Evolutionary conservation across 257 asterid species (phyloP).

Genomic region (Ocimum tenuiflorum): DNA sequence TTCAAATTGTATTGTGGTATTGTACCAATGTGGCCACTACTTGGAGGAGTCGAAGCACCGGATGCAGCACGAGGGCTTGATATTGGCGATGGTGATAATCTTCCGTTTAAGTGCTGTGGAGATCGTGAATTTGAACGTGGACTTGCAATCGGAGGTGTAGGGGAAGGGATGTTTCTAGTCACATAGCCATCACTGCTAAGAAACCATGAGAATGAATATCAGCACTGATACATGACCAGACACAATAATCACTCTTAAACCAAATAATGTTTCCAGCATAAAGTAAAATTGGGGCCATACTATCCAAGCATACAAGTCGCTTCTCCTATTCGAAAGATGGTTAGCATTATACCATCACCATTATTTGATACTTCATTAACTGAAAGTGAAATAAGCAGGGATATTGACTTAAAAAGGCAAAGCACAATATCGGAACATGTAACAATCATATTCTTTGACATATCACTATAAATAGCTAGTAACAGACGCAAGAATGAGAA

Average conservation of each 20-base stretch:
- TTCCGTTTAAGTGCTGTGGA: slow-evolving; percentile 42
- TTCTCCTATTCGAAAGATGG: background rate
- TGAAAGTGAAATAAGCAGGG: background rate
- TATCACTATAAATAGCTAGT: background rate
- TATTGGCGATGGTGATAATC: slow-evolving; percentile 59
- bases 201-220: slow-evolving; percentile 10
- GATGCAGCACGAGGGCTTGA: slow-evolving; percentile 61
- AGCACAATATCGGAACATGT: background rate
- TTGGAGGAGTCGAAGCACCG: slow-evolving; percentile 68
- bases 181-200: slow-evolving; percentile 42
- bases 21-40: slow-evolving; percentile 34
- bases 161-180: slow-evolving; percentile 52
- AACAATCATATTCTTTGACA: background rate
- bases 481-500: background rate
- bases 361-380: background rate
- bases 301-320: background rate
- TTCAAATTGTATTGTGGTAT: slow-evolving; percentile 33
- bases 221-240: background rate
- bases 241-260: background rate
- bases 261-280: background rate
- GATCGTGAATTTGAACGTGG: slow-evolving; percentile 58
- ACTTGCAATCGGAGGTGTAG: slow-evolving; percentile 68
- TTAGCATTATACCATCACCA: background rate
- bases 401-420: background rate
- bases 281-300: background rate